Base-by-base conservation (phyloP, 75 land plant genomes). In the Cupressus sempervirens region DNA sequence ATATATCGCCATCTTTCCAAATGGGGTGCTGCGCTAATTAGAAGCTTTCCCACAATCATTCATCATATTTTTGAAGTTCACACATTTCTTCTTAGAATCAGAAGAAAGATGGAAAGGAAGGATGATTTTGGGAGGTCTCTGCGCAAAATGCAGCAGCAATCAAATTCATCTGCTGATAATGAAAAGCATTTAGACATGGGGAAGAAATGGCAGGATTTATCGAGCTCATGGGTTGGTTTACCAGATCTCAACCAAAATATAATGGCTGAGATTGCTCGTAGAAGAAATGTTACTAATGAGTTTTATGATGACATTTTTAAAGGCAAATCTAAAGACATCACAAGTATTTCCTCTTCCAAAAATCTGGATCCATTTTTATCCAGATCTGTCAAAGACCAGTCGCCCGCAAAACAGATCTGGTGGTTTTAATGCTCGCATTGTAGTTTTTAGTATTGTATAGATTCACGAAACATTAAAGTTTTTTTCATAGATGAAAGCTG, bases 231-330 rank as follows among this genome's bases (percentile, higher is more conserved):
- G 73, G 2, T 1, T 30, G 3, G 34, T 7, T 70, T 70, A 70
- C 73, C 73, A n/a, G 73, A 70, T 1, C 13, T 70, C 13, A 70
- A 70, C 10, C 73, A 58, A 58, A 58, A 58, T 70, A 70, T 70
- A n/a, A 70, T 70, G 73, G 73, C 73, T 10, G 73, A 70, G 34
- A 70, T 70, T 70, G 30, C 26, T 70, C 73, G 73, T 11, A 70
- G 73, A 30, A 70, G 73, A 35, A 70, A 70, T 70, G 73, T 70
- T 9, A 70, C 34, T 5, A 35, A 70, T 10, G 73, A 70, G 34
- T 70, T 70, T 30, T 70, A 70, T 70, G 73, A 70, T 70, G 73
- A 70, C 34, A n/a, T n/a, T n/a, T n/a, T n/a, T n/a, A n/a, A n/a
- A 9, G 34, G 34, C 26, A 70, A 58, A 29, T 30, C 73, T 11